These are phyloP conservation scores for Cadophora sp. DNA, from an alignment of 2,329 filamentous ascomycete species.

Conservation along the genomic window DNA sequence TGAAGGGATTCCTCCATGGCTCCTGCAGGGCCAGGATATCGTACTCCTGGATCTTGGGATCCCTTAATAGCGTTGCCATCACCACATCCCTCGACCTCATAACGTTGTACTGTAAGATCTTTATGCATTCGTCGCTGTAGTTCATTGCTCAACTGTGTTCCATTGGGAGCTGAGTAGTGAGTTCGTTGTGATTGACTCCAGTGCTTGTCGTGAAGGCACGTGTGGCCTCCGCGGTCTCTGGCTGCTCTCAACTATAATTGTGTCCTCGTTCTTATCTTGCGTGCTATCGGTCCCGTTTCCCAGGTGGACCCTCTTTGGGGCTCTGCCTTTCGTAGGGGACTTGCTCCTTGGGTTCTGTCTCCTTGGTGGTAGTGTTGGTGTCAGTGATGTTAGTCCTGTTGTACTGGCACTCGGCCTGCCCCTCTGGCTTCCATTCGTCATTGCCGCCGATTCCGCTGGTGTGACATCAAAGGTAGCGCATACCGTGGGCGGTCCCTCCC, in stretches of 20 bases:
- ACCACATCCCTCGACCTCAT: slow-evolving; percentile 24
- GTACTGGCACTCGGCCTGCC: neutral
- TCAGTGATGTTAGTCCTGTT: neutral
- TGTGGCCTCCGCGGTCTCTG: too few species aligned
- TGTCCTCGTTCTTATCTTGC: too few species aligned
- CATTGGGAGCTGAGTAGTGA: too few species aligned
- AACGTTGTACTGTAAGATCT: neutral
- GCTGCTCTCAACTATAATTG: too few species aligned
- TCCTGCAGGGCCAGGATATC: slow-evolving; percentile 39
- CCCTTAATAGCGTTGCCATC: slow-evolving; percentile 37
- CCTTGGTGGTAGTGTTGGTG: neutral
- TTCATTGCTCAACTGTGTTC: too few species aligned
- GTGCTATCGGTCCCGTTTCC: too few species aligned
- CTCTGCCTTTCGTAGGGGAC: neutral
- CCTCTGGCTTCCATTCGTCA: neutral
- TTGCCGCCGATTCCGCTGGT: neutral
- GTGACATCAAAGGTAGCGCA: too few species aligned
- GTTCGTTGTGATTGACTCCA: too few species aligned
- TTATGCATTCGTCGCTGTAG: too few species aligned
- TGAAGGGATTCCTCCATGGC: slow-evolving; percentile 36
- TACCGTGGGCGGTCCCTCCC: too few species aligned
- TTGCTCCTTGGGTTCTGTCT: neutral
- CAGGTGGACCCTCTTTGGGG: too few species aligned
- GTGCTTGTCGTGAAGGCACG: too few species aligned
- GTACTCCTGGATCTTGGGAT: slow-evolving; percentile 34